Evolutionary conservation across 495 filamentous ascomycete species (phyloP).

Genomic region (Beverwykella pulmonaria): DNA sequence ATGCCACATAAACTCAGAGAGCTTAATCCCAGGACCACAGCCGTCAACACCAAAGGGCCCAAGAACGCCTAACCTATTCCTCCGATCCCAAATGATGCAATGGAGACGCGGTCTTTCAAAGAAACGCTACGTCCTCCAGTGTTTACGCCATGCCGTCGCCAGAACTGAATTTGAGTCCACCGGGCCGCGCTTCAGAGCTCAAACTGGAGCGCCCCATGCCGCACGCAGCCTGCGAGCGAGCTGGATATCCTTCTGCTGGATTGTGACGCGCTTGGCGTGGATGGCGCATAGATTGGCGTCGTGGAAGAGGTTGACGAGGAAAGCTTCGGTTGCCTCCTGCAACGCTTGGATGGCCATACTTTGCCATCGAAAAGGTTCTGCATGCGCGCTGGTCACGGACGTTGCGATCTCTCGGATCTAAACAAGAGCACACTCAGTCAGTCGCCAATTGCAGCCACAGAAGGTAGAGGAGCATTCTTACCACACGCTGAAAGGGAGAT

Average conservation of each 20-base stretch:
- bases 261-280: slow-evolving; percentile 93
- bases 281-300: slow-evolving; percentile 95
- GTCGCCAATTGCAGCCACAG: neutral
- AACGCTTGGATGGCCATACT: slow-evolving; percentile 86
- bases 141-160: neutral
- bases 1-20: neutral
- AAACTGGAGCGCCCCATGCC: slow-evolving; percentile 35
- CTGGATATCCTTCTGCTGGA: slow-evolving; percentile 69
- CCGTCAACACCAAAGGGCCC: neutral
- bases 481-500: slow-evolving; percentile 83
- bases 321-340: slow-evolving; percentile 91
- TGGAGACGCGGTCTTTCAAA: neutral
- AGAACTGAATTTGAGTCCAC: neutral
- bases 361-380: slow-evolving; percentile 80
- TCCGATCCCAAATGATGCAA: neutral
- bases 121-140: neutral
- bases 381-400: slow-evolving; percentile 47
- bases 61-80: neutral
- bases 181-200: neutral
- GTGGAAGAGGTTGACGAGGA: slow-evolving; percentile 91
- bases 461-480: slow-evolving; percentile 47
- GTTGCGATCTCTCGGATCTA: slow-evolving; percentile 85
- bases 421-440: neutral
- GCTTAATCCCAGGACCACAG: neutral
- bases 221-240: slow-evolving; percentile 39